These are phyloP conservation scores for Tetraselmis striata DNA, from an alignment of 139 green algal species.

Conservation along the genomic window DNA sequence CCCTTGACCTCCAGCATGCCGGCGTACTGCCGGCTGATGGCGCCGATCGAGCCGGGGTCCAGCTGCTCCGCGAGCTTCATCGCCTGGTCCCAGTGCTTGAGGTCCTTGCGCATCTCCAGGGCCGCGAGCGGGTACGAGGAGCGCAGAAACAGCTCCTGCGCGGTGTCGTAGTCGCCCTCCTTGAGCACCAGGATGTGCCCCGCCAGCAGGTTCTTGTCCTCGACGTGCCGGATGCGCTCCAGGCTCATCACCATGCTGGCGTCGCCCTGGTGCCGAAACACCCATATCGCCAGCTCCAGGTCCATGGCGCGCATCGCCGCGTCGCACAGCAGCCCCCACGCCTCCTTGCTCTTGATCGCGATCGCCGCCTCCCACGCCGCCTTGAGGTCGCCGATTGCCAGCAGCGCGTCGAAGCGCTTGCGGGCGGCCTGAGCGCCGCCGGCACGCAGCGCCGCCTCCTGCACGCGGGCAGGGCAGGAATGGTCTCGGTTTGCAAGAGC, in stretches of 20 bases:
- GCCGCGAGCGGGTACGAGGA: constrained; percentile 45
- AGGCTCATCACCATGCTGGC: constrained; percentile 58
- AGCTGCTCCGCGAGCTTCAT: constrained; percentile 61
- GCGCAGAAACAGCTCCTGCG: constrained; percentile 65
- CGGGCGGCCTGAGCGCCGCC: background rate
- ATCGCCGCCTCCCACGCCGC: constrained; percentile 41
- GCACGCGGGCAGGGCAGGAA: background rate
- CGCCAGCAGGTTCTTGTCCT: constrained; percentile 67
- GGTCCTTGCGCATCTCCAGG: constrained; percentile 68
- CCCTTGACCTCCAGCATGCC: constrained; percentile 17
- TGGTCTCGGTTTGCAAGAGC: background rate
- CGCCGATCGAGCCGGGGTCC: constrained; percentile 38
- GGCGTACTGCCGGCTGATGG: constrained; percentile 24
- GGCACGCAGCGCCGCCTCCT: background rate
- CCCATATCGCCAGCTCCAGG: constrained; percentile 48
- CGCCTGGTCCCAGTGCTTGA: constrained; percentile 71
- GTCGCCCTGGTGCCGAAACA: constrained; percentile 48
- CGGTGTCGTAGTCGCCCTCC: constrained; percentile 42
- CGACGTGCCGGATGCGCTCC: constrained; percentile 40
- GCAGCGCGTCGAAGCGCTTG: background rate
- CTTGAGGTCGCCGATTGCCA: constrained; percentile 24
- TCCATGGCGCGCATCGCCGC: constrained; percentile 58
- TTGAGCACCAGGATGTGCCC: constrained; percentile 58
- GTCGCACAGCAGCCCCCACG: constrained; percentile 44
- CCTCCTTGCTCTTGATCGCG: constrained; percentile 31